Percentiles rank a stretch among this genome's conserved stretches.
These are phyloP conservation scores for Populus davidiana DNA, from an alignment of 345 rosid genomes.

Conservation along the genomic window DNA sequence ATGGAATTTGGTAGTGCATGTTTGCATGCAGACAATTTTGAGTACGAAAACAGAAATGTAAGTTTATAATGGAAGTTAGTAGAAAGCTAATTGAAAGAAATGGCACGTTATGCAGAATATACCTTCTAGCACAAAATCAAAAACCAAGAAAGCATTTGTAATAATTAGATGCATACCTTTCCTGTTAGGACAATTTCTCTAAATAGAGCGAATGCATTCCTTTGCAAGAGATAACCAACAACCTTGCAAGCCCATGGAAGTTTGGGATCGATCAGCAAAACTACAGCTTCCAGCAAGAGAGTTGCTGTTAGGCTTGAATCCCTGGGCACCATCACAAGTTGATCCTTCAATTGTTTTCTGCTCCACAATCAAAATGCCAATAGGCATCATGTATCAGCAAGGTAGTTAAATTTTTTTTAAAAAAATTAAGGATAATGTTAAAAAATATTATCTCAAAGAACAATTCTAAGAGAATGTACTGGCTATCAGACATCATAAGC, in stretches of 20 bases:
- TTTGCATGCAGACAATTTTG: not conserved
- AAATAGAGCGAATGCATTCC: constrained; percentile 49
- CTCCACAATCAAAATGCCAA: constrained; percentile 18
- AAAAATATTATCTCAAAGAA: not conserved
- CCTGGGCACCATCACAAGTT: constrained; percentile 42
- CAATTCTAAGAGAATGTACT: not conserved
- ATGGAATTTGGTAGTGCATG: not conserved
- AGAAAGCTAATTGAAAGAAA: not conserved
- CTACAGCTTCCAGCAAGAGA: constrained; percentile 64
- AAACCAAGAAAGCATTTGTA: not conserved
- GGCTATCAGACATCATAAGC: not conserved
- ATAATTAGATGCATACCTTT: constrained; percentile 50
- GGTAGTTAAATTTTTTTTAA: not conserved
- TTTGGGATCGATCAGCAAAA: constrained; percentile 64
- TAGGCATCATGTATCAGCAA: constrained; percentile 16
- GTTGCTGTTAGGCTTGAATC: constrained; percentile 44
- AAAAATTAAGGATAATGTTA: not conserved
- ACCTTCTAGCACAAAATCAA: not conserved
- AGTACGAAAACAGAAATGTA: not conserved
- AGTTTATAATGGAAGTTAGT: not conserved
- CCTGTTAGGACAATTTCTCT: constrained; percentile 60
- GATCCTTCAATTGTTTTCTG: constrained; percentile 65
- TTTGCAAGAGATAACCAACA: constrained; percentile 57
- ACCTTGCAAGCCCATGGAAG: constrained; percentile 89
- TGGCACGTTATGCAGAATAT: too few relatives aligned